phyloP scores from a whole-genome alignment of 345 rosid genomes.

The Cardamine occulta region DNA sequence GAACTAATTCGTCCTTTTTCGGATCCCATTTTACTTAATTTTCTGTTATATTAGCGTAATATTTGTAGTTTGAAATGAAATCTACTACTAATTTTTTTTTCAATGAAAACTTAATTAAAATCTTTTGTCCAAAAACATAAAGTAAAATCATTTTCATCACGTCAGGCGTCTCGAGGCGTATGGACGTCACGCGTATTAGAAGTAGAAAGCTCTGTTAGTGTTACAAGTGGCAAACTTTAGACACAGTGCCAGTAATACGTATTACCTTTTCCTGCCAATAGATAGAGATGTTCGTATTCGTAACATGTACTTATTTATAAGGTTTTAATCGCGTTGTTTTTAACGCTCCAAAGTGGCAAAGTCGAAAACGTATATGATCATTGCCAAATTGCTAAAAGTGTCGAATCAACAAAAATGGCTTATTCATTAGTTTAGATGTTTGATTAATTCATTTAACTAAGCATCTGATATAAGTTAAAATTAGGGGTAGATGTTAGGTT shows the following conservation, averaged over 20 bases:
- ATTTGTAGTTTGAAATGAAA: constrained; percentile 2
- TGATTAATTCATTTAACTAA: not conserved
- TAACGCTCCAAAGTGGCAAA: constrained; percentile 4
- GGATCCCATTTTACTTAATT: not conserved
- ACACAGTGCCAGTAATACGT: constrained; percentile 34
- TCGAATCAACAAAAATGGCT: not conserved
- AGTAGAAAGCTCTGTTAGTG: constrained; percentile 25
- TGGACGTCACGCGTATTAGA: constrained; percentile 25
- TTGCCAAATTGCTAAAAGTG: constrained; percentile 26
- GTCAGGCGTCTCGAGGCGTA: constrained; percentile 32
- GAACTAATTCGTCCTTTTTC: not conserved
- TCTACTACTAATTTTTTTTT: not conserved
- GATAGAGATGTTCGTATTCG: constrained; percentile 7
- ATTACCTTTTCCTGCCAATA: constrained; percentile 10
- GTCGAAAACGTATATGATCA: constrained; percentile 1
- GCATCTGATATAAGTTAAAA: too few relatives aligned
- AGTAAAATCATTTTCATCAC: constrained; percentile 26
- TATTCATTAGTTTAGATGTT: too few relatives aligned
- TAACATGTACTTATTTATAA: not conserved
- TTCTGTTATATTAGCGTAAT: not conserved
- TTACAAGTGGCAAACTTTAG: constrained; percentile 44
- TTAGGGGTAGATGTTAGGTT: too few relatives aligned
- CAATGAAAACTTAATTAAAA: not conserved
- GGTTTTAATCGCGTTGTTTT: not conserved
- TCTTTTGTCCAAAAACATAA: constrained; percentile 1